Base-by-base conservation (phyloP, 495 filamentous ascomycete species). In the Hyaloscypha bicolor region DNA sequence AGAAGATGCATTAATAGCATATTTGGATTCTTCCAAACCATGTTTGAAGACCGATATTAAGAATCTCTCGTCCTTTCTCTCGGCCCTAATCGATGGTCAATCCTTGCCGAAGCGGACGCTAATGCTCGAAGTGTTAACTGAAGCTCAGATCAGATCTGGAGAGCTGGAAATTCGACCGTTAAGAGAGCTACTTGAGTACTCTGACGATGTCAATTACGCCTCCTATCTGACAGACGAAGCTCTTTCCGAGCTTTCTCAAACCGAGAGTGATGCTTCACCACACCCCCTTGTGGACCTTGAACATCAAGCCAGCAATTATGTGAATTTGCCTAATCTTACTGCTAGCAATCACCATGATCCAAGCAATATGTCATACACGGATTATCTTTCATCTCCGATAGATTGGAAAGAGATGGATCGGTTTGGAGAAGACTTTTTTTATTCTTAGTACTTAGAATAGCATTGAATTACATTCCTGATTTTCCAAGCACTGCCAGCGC, bases 21-120 rank as follows among this genome's bases (percentile, higher is more conserved):
- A 65, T 65, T 53, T 65, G 32, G 52, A 65, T 59, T 65, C 32
- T 51, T 65, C 33, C 42, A 65, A 53, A 31, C 63, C 53, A 30
- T 65, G 25, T 65, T 33, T 65, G 8, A 58, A 58, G 33, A 6
- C 51, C 53, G 22, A 42, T 31, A 65, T 56, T 30, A 22, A 58
- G 29, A 65, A 65, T 53, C 9, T 65, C 31, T 35, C 53, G 29
- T 51, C 32, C 45, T 31, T 65, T 58, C 63, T 65, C 45, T 65
- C 51, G 19, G 19, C 32, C 14, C n/a, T 65, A 30, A 65, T 65
- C 45, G 53, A 65, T 58, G 63, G 59, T 65, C 53, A 29, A 32
- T 48, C 8, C 37, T 64, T 64, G 39, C 63, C 63, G 59, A 53
- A 65, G 4, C 51, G 45, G 29, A 65, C 19, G 63, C 63, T 65